phyloP scores from a whole-genome alignment of 306 rosid species.

The Prunus mongolica region DNA sequence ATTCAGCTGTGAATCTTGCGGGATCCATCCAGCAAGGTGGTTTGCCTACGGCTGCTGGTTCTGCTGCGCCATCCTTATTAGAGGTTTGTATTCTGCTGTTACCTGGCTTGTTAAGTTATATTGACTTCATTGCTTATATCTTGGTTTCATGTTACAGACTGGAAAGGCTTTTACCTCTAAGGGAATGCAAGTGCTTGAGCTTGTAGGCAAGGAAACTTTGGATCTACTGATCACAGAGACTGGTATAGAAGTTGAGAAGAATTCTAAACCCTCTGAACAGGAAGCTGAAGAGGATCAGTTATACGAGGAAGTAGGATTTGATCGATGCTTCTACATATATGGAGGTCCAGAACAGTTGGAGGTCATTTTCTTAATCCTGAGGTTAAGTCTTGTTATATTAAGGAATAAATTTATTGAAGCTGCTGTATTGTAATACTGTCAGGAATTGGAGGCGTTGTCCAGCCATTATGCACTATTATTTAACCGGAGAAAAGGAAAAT shows the following conservation, averaged over 20 bases:
- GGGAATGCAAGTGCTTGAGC: constrained; percentile 97
- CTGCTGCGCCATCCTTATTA: constrained; percentile 71
- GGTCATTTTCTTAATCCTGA: constrained; percentile 44
- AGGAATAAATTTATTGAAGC: constrained; percentile 16
- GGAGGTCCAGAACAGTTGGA: constrained; percentile 99
- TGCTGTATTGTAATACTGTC: constrained; percentile 17
- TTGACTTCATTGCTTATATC: constrained; percentile 30
- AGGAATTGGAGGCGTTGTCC: constrained; percentile 94
- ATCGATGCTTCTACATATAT: constrained; percentile 95
- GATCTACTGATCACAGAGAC: constrained; percentile 87
- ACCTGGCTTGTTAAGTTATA: constrained; percentile 6
- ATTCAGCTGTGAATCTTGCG: constrained; percentile 77
- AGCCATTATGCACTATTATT: constrained; percentile 81
- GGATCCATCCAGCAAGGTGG: constrained; percentile 62
- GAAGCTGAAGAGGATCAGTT: constrained; percentile 59
- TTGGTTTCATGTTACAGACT: constrained; percentile 45
- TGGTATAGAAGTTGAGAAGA: constrained; percentile 83
- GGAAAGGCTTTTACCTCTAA: constrained; percentile 92
- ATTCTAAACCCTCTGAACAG: constrained; percentile 35
- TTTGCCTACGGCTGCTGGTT: constrained; percentile 33
- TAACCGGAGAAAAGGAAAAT: constrained; percentile 79
- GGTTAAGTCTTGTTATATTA: constrained; percentile 6
- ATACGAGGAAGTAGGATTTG: constrained; percentile 85
- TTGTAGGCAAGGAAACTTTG: constrained; percentile 91
- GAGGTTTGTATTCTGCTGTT: constrained; percentile 55